Evolutionary conservation across 2,329 filamentous ascomycete species (phyloP), one percentile per base, ranked within the genome.

Genomic region (Penicillium sp.): DNA sequence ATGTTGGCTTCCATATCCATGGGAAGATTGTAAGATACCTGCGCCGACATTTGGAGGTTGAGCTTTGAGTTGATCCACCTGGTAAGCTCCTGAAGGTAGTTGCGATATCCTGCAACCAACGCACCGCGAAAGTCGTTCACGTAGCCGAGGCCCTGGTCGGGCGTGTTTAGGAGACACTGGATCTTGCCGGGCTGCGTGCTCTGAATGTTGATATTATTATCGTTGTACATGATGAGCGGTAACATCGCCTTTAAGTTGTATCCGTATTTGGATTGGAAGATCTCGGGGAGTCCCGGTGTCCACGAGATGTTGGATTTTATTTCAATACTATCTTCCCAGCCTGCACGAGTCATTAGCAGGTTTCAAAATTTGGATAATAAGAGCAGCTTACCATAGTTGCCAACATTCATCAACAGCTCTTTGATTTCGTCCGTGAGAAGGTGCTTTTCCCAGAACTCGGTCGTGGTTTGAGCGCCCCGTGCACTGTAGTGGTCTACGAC

Each of bases 1-100:
- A 78, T 67, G 5, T 60, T 69, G 3, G 64, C 62, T n/a, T 66
- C 51, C 72, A 75, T 74, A 39, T 78, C 74, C 60, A 77, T 62
- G 0, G 74, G 70, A 6, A 76, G 45, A 45, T 75, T 74, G 52
- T 78, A 78, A 0, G 63, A 65, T 1, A 71, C 56, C 53, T 78
- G 76, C 1, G 65, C 55, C 0, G 75, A 76, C 43, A 67, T 71
- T 30, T 72, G 56, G 0, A 76, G 16, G 1, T 62, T 65, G 0
- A 77, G 59, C 14, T 58, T 39, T 1, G 56, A 41, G 6, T 69
- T 57, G 2, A 62, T 53, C 71, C 73, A 76, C 1, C 60, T 39
- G 2, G 54, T 66, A 2, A 74, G 47, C 3, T 58, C 50, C 10
- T 53, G 11, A 1, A 74, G 58, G 44, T 75, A 77, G 2, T 62